Base-by-base conservation (phyloP, 805 yeast species). In the Starmerella asiatica region DNA sequence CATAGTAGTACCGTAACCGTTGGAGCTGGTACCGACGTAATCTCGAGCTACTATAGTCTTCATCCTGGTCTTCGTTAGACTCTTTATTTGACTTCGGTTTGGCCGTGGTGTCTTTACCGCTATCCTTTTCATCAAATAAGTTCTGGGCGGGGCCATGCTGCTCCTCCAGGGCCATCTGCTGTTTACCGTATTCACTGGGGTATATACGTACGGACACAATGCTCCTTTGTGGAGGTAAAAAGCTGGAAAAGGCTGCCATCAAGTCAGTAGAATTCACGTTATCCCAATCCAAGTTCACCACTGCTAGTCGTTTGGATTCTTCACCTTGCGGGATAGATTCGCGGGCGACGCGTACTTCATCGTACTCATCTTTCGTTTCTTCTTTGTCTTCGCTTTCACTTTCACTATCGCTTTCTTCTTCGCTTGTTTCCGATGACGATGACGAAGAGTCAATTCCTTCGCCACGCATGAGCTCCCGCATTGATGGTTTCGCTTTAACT, bases 231-330 rank as follows among this genome's bases (percentile, higher is more conserved):
- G 73, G 60, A 16, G 94, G 94, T 18, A 81, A 76, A 61, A 88
- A 91, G 40, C 93, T 75, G 6, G 76, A 63, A 52, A 88, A 84
- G 0, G 97, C 79, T 4, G 93, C 93, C 79, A 82, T 73, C 47
- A 88, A 63, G 56, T 91, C 97, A 3, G 73, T 73, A 0, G 97
- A 80, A 34, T 74, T 71, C n/a, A 91, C 69, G 54, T 91, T 81
- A 52, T 91, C 98, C 98, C 98, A 91, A 56, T 91, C 98, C 71
- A 91, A 66, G 55, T 91, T 91, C 23, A 91, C 97, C 1, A 79
- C 94, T 0, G 98, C 98, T 54, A 91, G 67, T 5, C 81, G 65
- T 26, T 63, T 64, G 1, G 93, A 68, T 23, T 94, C 93, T 2
- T 88, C 95, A 34, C 94, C 93, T 37, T 75, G 78, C 36, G 81